Evolutionary conservation across 257 asterid species (phyloP).

Genomic region (Linderniella brevidens): DNA sequence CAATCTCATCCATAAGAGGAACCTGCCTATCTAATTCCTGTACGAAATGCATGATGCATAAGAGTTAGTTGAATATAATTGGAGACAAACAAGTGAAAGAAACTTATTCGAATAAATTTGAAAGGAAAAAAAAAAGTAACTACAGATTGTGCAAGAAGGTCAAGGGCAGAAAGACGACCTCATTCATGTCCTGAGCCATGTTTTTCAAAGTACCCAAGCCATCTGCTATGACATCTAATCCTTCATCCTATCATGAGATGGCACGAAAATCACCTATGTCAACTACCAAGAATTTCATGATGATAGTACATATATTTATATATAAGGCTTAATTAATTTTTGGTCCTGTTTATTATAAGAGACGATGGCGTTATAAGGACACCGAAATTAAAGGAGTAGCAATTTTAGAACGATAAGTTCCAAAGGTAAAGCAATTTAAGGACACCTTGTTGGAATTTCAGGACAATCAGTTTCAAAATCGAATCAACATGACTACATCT

Average conservation of each 20-base stretch:
- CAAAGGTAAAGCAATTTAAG: no score
- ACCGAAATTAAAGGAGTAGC: no score
- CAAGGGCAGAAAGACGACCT: conserved; percentile 29
- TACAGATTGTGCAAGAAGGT: no score
- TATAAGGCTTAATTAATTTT: no score
- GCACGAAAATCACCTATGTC: neutral
- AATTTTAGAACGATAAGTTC: no score
- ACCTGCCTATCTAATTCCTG: conserved; percentile 98
- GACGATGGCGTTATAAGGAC: no score
- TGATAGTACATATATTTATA: conserved; percentile 11
- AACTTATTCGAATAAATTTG: neutral
- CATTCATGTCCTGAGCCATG: conserved; percentile 96
- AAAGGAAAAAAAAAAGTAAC: conserved; percentile 3
- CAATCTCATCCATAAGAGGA: conserved; percentile 98
- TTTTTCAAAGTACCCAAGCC: conserved; percentile 87
- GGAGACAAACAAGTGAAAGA: conserved; percentile 7
- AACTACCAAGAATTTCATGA: no score
- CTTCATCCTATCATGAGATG: conserved; percentile 52
- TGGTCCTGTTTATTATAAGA: no score
- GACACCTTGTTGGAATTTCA: no score
- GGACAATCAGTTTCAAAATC: no score
- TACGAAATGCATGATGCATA: conserved; percentile 7
- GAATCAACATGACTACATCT: no score
- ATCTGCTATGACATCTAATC: conserved; percentile 81
- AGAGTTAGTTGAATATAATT: neutral